A percentile compares a stretch with the other conserved stretches of the same genome.
These are phyloP conservation scores for Phytophthora megakarya DNA, from an alignment of 352 stramenopile species.

Conservation along the genomic window DNA sequence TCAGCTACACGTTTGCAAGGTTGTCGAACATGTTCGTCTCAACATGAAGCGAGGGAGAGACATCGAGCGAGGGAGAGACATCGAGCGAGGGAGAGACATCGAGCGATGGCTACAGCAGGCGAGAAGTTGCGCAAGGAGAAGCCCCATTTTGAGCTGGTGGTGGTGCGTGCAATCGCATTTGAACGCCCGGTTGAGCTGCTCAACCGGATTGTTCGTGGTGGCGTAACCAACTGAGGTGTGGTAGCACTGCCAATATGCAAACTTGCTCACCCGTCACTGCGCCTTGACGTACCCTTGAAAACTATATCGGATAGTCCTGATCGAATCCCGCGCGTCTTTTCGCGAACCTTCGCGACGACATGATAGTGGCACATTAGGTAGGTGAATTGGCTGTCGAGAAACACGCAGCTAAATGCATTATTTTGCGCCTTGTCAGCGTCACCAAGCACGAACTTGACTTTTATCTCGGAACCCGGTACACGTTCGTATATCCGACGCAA, in stretches of 20 bases:
- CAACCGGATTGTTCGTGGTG: background rate
- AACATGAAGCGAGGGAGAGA: too few species aligned
- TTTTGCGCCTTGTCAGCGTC: slow-evolving; percentile 7
- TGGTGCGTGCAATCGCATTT: background rate
- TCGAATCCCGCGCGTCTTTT: too few species aligned
- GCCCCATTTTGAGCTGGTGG: background rate
- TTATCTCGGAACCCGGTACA: background rate
- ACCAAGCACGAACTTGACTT: background rate
- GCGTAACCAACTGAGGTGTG: background rate
- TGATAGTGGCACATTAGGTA: slow-evolving; percentile 21
- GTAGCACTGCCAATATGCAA: background rate
- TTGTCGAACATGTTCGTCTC: too few species aligned
- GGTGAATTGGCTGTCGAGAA: background rate
- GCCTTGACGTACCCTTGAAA: too few species aligned
- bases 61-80: background rate
- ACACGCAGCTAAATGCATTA: background rate
- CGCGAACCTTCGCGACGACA: too few species aligned
- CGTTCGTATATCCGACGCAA: background rate
- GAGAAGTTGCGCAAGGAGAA: background rate
- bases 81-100: too few species aligned
- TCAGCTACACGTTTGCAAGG: too few species aligned
- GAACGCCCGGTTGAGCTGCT: background rate
- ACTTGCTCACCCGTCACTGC: background rate
- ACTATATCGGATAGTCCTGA: too few species aligned
- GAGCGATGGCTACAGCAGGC: background rate